A percentile compares a stretch with the other conserved stretches of the same genome.
Conservation (phyloP, 2,329 filamentous ascomycete genomes). For the Aspergillus tubingensis region DNA sequence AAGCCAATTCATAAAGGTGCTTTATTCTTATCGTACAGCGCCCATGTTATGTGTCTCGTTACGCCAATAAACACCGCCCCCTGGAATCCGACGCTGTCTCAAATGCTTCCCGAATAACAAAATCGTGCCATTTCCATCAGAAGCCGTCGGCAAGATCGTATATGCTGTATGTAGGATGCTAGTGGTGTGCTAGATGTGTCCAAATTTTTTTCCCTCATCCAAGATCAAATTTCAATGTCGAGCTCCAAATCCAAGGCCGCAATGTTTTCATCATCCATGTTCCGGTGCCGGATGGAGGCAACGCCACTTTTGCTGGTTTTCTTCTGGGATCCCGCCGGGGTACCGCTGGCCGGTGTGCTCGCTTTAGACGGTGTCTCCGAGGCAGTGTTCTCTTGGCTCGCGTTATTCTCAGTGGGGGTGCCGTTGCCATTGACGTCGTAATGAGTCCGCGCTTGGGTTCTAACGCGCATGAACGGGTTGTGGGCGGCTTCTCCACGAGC, state of each 20-base stretch:
- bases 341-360: conserved; percentile 55
- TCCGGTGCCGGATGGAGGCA: conserved; percentile 72
- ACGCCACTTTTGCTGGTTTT: conserved; percentile 48
- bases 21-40: conserved; percentile 17
- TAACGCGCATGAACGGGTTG: conserved; percentile 60
- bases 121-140: conserved; percentile 1
- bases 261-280: conserved; percentile 91
- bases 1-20: not conserved
- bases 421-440: conserved; percentile 60
- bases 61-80: conserved; percentile 22
- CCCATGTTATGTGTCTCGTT: not conserved
- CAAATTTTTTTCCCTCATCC: not conserved
- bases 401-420: conserved; percentile 28
- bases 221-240: conserved; percentile 75
- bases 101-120: conserved; percentile 7
- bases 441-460: conserved; percentile 68
- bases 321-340: conserved; percentile 30
- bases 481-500: conserved; percentile 64
- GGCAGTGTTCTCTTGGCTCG: conserved; percentile 52
- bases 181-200: no score
- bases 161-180: not conserved
- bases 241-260: conserved; percentile 85
- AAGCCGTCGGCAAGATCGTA: not conserved
- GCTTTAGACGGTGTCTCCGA: conserved; percentile 55
- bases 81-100: conserved; percentile 13